Percentiles rank a stretch among this genome's conserved stretches.
Conservation (phyloP, 257 asterid genomes). For the Jacaranda copaia region DNA sequence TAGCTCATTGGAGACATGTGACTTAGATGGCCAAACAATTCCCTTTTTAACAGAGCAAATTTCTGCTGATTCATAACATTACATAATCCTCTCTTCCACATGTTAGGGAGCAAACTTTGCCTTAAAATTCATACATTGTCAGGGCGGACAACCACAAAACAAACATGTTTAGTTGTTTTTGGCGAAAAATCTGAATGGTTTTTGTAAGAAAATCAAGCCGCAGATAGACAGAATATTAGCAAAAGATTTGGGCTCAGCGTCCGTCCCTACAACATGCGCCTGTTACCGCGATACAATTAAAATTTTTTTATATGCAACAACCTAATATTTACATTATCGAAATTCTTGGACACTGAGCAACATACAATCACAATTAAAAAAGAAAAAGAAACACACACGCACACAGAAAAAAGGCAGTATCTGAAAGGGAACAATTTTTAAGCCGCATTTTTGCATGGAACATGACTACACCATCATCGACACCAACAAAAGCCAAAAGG, state of each 20-base stretch:
- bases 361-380: background rate
- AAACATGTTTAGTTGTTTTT: no score
- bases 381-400: background rate
- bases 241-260: no score
- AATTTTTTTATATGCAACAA: background rate
- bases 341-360: no score
- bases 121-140: no score
- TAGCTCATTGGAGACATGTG: background rate
- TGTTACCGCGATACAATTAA: background rate
- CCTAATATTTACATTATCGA: background rate
- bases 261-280: no score
- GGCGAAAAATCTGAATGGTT: no score
- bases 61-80: background rate
- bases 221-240: no score
- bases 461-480: background rate
- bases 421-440: background rate
- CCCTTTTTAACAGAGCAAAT: background rate
- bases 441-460: constrained; percentile 12
- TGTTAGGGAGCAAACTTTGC: no score
- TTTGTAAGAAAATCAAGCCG: no score
- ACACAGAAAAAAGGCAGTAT: background rate
- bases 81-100: no score
- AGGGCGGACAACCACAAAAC: no score
- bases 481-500: background rate
- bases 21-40: background rate